These are phyloP conservation scores for Dendrobium nobile DNA, from an alignment of 106 monocot species.

Conservation along the genomic window DNA sequence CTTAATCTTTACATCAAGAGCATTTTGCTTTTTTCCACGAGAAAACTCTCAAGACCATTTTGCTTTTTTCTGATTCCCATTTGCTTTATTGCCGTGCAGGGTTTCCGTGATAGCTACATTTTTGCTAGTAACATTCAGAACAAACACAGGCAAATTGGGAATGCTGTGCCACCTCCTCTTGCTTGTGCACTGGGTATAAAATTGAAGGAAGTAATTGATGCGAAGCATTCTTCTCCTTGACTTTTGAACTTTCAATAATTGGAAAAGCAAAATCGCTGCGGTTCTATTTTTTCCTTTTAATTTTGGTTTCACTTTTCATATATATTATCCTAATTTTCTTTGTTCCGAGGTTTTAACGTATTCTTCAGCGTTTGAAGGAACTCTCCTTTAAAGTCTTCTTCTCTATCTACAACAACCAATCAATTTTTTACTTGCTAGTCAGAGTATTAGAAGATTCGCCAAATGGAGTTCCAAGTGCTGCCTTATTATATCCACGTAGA, in stretches of 20 bases:
- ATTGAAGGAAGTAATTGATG: constrained; percentile 78
- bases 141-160: constrained; percentile 88
- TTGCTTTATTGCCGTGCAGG: constrained; percentile 30
- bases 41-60: no score
- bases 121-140: constrained; percentile 86
- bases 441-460: background rate
- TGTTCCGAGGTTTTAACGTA: background rate
- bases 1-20: no score
- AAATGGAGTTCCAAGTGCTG: background rate
- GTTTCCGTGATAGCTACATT: constrained; percentile 67
- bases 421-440: background rate
- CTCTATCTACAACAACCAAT: background rate
- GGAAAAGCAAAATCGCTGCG: no score
- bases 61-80: no score
- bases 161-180: constrained; percentile 92
- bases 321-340: background rate
- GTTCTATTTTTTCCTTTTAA: no score
- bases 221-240: constrained; percentile 21
- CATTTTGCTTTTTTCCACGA: no score
- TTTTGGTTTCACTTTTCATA: background rate
- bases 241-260: background rate
- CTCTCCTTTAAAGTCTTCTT: background rate
- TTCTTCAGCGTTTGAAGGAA: background rate
- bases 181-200: constrained; percentile 85
- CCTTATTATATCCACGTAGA: no score